Base-by-base conservation (phyloP, 2,329 filamentous ascomycete species). In the Alternaria alternata region DNA sequence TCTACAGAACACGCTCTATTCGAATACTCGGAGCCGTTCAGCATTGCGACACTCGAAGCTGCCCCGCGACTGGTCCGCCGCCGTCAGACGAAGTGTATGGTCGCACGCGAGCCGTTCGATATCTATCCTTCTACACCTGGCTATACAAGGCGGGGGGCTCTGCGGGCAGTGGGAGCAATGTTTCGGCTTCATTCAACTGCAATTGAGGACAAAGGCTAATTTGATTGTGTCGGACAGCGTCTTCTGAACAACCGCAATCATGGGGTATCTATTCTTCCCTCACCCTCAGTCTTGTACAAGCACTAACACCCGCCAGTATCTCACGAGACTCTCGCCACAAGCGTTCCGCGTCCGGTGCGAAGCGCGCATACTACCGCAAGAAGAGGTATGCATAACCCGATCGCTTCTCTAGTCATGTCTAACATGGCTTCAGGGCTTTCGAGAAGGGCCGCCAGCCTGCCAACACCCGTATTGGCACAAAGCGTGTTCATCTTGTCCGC, bases 301-400 rank as follows among this genome's bases (percentile, higher is more conserved):
- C 49, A 74, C 81, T 84, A 69, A 84, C 77, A 54, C 14, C 28
- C 38, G 43, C 12, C 77, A 84, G 95, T 99, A 98, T 99, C 88
- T 97, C 94, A 86, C 92, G 95, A 88, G 94, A 98, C 87, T 97
- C 93, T 84, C 93, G 95, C 88, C 95, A 99, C 91, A 99, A 99
- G 92, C 94, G 95, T 87, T 94, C 93, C 85, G 94, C 94, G 84
- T 92, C 96, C 84, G 96, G 95, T 89, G 95, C 96, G 81, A 99
- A 99, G 83, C 79, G 83, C 73, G 83, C 83, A 82, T 83, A 83
- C 81, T 84, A 84, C 77, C 83, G 83, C 81, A 85, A 85, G 83
- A 85, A 85, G 83, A 83, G 83, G 83, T 84, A 84, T 83, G 81
- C 81, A 84, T 84, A 84, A 85, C 74, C 83, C 83, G 82, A 84